Evolutionary conservation across 257 asterid species (phyloP).

Genomic region (Paraleonurus japonicus): DNA sequence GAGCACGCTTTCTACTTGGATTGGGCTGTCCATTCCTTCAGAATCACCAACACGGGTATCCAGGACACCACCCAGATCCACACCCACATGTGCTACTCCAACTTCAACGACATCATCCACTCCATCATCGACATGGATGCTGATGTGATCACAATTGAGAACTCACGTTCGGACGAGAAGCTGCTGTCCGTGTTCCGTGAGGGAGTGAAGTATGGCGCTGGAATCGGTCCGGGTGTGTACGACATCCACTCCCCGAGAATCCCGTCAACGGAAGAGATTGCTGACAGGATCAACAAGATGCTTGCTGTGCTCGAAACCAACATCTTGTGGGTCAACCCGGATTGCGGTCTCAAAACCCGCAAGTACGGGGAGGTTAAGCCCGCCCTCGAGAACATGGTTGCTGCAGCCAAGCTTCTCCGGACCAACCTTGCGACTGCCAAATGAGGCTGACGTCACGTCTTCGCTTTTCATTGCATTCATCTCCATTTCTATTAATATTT

Average conservation of each 20-base stretch:
- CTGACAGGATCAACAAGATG: conserved; percentile 61
- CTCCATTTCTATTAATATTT: background rate
- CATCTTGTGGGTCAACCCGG: conserved; percentile 78
- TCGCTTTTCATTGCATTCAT: too few species aligned
- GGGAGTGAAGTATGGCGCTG: conserved; percentile 78
- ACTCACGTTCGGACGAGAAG: conserved; percentile 87
- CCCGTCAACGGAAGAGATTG: conserved; percentile 70
- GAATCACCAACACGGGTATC: conserved; percentile 61
- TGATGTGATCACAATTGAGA: conserved; percentile 83
- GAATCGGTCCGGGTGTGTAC: conserved; percentile 84
- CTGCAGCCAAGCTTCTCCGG: conserved; percentile 55
- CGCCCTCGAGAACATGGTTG: conserved; percentile 65
- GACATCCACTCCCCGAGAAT: conserved; percentile 90
- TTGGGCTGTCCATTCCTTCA: conserved; percentile 87
- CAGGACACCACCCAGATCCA: conserved; percentile 50
- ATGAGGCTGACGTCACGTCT: too few species aligned
- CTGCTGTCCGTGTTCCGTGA: conserved; percentile 77
- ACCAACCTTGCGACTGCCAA: background rate
- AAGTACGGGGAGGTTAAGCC: conserved; percentile 67
- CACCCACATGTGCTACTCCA: conserved; percentile 95
- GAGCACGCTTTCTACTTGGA: conserved; percentile 75
- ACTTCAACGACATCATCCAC: conserved; percentile 72
- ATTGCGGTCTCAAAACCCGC: conserved; percentile 84
- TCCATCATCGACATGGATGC: conserved; percentile 86
- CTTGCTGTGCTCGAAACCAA: conserved; percentile 70